Base-by-base conservation (phyloP, 495 filamentous ascomycete species). In the Chaetomium fimeti region DNA sequence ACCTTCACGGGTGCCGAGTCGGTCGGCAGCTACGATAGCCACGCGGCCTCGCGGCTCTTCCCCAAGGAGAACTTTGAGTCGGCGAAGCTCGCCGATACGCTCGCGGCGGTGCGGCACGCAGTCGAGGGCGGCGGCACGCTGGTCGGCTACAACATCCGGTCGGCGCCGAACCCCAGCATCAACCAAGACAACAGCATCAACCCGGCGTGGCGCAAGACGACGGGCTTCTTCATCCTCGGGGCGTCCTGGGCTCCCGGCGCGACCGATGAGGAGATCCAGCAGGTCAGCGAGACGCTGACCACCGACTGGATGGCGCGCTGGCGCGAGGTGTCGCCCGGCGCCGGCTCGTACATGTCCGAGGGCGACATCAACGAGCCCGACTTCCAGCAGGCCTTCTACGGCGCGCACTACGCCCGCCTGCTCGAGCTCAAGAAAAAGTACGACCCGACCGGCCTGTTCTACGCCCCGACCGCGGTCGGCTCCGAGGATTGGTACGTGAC, bases 351-450 rank as follows among this genome's bases (percentile, higher is more conserved):
- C 68, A 61, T 82, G 64, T 78, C 78, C 52, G 82, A 84, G 69
- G 81, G 74, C 2, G 82, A 87, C 68, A 77, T 82, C 42, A 72
- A 77, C 24, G 84, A 88, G 74, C 84, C 86, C 1, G 67, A 86
- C 61, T 88, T 83, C 76, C 81, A 88, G 74, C 72, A 81, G 71
- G 70, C 78, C 6, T 88, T 86, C 71, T 89, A 82, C 59, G 85
- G 85, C 0, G 15, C 22, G 32, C 76, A 84, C 47, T 89, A 89
- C 67, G 68, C 63, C 1, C 73, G 79, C 12, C 71, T 88, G 60
- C 71, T 78, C 6, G 54, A 69, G 52, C 64, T 87, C 38, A 87
- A 88, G 80, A 71, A 79, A 64, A 71, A 75, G 51, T 80, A 77
- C 60, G 86, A 89, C 70, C 86, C 86, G 4, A 74, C 68, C 28